A percentile compares a stretch with the other conserved stretches of the same genome.
These are phyloP conservation scores for Thuidium tamariscinum DNA, from an alignment of 225 moss, liverwort and hornwort species.

Conservation along the genomic window DNA sequence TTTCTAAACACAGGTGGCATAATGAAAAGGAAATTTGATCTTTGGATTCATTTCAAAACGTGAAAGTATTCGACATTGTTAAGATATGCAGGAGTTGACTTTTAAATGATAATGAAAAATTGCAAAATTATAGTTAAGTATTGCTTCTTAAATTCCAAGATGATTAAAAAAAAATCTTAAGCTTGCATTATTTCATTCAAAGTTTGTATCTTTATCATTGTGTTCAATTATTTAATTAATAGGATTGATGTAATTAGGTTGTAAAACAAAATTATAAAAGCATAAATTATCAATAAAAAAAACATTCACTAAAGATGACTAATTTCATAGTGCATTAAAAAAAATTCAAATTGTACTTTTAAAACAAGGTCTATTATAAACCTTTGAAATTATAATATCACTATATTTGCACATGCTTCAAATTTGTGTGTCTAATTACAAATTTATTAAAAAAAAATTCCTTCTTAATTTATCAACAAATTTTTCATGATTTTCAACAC, in stretches of 20 bases:
- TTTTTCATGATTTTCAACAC: not conserved
- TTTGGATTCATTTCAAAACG: conserved; percentile 6
- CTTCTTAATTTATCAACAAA: too few species aligned
- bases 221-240: not conserved
- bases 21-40: conserved; percentile 1
- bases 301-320: too few species aligned
- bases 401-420: not conserved
- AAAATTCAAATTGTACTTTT: too few species aligned
- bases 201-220: not conserved
- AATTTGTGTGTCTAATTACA: not conserved
- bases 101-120: conserved; percentile 7
- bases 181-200: not conserved
- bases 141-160: not conserved
- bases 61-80: conserved; percentile 14
- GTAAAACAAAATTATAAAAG: not conserved
- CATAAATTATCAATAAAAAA: accelerated
- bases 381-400: not conserved
- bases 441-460: not conserved
- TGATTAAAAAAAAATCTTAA: not conserved
- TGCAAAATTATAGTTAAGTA: conserved; percentile 18
- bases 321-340: not conserved
- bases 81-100: not conserved
- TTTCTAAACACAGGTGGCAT: conserved; percentile 10
- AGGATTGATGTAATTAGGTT: too few species aligned
- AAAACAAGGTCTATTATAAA: not conserved